Evolutionary conservation across 495 filamentous ascomycete species (phyloP), one percentile per base, ranked within the genome.

Genomic region (Penicillium pancosmium): DNA sequence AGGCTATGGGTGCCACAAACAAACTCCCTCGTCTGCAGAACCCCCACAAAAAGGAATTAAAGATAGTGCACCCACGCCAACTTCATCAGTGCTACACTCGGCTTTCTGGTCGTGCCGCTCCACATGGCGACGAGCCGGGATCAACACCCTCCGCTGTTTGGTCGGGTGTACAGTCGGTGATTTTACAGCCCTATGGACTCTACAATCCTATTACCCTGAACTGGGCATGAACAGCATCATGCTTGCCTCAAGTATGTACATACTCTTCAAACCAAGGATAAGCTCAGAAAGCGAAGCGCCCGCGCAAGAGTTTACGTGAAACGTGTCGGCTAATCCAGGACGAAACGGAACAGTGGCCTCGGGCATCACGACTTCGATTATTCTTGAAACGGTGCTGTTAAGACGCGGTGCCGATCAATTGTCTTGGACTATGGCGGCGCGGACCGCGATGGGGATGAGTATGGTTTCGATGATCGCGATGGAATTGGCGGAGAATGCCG

Each of bases 391-490:
- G 7, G 41, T 74, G 15, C 67, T 81, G 0, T 75, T 81, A 13
- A 64, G 65, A 2, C 66, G 57, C 9, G 79, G 79, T 0, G 59
- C 62, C n/a, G 79, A 81, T 49, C 59, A 65, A 48, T 63, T 80
- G 10, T 65, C 75, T 2, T 77, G 73, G 74, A 43, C 50, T 0
- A 64, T 49, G 27, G 78, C 79, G 4, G 62, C 63, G 8, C 70
- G 68, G 8, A 80, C 79, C 1, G 79, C 79, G 0, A 73, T 70
- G 65, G 79, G 79, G 0, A 81, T 81, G 79, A 81, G 77, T 54
- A 64, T 79, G 40, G 68, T 79, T 2, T 79, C 78, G 0, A 80
- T 81, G 79, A 25, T 80, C 23, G 72, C 75, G 3, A 81, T 81
- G 79, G 78, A 81, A 54, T 36, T 65, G 1, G 78, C 70, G 3